Evolutionary conservation across 805 yeast species (phyloP).

Genomic region (Nakazawaea populi): DNA sequence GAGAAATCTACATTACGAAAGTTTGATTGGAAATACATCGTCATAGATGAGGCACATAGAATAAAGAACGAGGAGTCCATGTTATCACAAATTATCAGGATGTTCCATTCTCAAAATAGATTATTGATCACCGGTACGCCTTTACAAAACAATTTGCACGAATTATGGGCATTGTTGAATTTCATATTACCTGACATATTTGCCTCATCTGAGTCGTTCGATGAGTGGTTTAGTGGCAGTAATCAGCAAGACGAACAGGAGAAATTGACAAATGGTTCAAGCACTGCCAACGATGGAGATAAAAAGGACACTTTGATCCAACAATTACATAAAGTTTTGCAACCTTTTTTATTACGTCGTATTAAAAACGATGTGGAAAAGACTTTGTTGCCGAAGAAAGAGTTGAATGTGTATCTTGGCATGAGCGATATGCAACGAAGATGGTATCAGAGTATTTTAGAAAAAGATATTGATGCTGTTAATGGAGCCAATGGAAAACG

Average conservation of each 20-base stretch:
- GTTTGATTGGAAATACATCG: constrained; percentile 69
- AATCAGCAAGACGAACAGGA: constrained; percentile 26
- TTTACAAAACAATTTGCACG: constrained; percentile 72
- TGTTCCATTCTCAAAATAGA: constrained; percentile 66
- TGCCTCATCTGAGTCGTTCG: constrained; percentile 67
- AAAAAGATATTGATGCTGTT: constrained; percentile 79
- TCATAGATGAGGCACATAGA: constrained; percentile 81
- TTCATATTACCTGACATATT: constrained; percentile 76
- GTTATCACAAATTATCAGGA: constrained; percentile 67
- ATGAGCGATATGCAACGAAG: constrained; percentile 76
- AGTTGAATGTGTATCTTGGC: constrained; percentile 64
- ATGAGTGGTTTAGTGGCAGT: constrained; percentile 60
- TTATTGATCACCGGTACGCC: constrained; percentile 80
- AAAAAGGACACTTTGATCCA: constrained; percentile 49
- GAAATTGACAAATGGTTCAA: background rate
- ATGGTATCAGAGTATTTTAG: constrained; percentile 73
- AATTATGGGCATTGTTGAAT: constrained; percentile 75
- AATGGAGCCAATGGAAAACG: constrained; percentile 74
- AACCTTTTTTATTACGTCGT: constrained; percentile 72
- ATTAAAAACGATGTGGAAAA: constrained; percentile 79
- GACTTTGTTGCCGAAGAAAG: constrained; percentile 69
- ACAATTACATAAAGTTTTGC: constrained; percentile 69
- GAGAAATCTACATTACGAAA: constrained; percentile 65
- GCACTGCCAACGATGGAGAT: background rate
- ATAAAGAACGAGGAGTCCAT: constrained; percentile 72